phyloP scores from a whole-genome alignment of 2,329 filamentous ascomycete genomes.

The Fusarium sp. region DNA sequence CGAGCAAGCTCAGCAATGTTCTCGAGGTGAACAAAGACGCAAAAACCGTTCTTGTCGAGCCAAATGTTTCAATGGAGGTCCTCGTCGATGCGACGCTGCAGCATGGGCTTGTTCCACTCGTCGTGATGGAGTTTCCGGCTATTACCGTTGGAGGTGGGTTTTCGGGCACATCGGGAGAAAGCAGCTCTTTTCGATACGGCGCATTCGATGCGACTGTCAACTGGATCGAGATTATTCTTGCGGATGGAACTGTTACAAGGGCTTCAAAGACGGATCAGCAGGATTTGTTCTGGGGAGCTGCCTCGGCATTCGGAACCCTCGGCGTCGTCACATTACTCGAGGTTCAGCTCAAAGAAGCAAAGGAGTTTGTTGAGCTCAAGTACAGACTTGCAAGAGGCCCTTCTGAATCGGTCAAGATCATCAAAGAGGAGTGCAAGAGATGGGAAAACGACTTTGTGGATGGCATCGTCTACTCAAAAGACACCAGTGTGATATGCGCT shows the following conservation, averaged over 20 bases:
- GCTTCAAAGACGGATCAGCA: conserved; percentile 67
- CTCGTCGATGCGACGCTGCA: conserved; percentile 71
- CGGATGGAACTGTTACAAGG: conserved; percentile 68
- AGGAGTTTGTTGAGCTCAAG: conserved; percentile 68
- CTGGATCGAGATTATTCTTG: conserved; percentile 74
- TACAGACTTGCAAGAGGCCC: conserved; percentile 64
- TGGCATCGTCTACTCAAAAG: conserved; percentile 72
- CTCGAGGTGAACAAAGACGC: conserved; percentile 67
- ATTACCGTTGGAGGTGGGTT: conserved; percentile 79
- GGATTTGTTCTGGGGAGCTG: conserved; percentile 75
- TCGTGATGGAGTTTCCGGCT: conserved; percentile 80
- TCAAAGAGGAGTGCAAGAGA: conserved; percentile 60
- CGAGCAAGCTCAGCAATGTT: conserved; percentile 72
- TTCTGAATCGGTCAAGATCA: conserved; percentile 55
- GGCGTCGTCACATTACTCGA: conserved; percentile 76
- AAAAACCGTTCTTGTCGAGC: conserved; percentile 74
- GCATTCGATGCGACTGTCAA: conserved; percentile 74
- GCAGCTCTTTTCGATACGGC: conserved; percentile 75
- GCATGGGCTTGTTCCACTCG: conserved; percentile 70
- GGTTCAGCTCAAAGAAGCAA: conserved; percentile 68
- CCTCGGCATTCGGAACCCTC: conserved; percentile 75
- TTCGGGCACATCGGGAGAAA: conserved; percentile 75
- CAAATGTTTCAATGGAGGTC: conserved; percentile 76
- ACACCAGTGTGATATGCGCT: conserved; percentile 70
- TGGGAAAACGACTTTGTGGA: conserved; percentile 74